Conservation (phyloP, 2,329 filamentous ascomycete species). For the Diaporthe sp. region DNA sequence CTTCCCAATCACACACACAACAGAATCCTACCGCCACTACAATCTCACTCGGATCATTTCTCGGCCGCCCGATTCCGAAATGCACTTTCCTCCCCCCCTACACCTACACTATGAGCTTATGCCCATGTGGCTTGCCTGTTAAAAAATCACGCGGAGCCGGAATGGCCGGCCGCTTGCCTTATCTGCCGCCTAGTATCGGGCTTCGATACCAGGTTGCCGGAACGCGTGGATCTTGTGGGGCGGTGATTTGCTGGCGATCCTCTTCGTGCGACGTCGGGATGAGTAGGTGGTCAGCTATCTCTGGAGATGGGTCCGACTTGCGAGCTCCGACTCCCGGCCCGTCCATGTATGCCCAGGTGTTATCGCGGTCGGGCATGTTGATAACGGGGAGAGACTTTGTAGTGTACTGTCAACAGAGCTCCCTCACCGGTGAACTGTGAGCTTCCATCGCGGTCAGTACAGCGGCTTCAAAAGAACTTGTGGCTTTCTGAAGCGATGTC, state of each 20-base stretch:
- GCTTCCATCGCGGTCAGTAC: not conserved
- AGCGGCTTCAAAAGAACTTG: not conserved
- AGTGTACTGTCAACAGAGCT: not conserved
- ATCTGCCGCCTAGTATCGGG: not conserved
- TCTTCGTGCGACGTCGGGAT: constrained; percentile 2
- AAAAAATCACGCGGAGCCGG: not conserved
- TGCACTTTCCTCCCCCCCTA: too few species aligned
- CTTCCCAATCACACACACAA: not conserved
- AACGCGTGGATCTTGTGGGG: not conserved
- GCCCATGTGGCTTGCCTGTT: not conserved
- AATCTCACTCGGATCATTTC: not conserved
- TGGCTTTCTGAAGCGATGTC: not conserved
- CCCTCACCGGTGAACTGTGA: not conserved
- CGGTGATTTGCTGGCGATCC: not conserved
- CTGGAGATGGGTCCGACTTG: not conserved
- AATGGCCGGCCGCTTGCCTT: not conserved
- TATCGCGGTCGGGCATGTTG: not conserved
- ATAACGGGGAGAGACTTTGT: not conserved
- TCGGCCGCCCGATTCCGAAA: not conserved
- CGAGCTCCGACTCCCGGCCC: constrained; percentile 3
- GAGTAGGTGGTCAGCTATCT: constrained; percentile 18
- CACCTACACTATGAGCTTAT: not conserved
- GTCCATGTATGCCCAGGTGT: too few species aligned
- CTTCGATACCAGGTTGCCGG: not conserved
- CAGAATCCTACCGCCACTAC: not conserved